These are phyloP conservation scores for Blumeria hordei DNA, from an alignment of 2,329 filamentous ascomycete genomes.

Conservation along the genomic window DNA sequence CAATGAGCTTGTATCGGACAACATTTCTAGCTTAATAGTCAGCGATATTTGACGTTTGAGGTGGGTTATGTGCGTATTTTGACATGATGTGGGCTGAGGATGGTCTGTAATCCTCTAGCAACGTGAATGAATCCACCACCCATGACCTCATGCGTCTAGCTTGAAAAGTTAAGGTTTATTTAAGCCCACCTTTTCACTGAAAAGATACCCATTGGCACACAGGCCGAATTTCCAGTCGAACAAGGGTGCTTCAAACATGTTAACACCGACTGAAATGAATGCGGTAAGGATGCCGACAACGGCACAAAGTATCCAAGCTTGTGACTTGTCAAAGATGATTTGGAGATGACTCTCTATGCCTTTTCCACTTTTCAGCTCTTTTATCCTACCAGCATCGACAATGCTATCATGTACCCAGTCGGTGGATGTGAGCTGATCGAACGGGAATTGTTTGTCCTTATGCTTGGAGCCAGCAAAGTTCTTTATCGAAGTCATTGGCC, in stretches of 20 bases:
- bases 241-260: conserved; percentile 60
- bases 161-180: not conserved
- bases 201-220: conserved; percentile 47
- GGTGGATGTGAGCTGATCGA: conserved; percentile 92
- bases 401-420: conserved; percentile 98
- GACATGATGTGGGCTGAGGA: too few relatives aligned
- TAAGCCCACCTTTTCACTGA: conserved; percentile 37
- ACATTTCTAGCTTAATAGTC: conserved; percentile 19
- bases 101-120: too few relatives aligned
- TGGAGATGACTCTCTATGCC: conserved; percentile 62
- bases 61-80: too few relatives aligned
- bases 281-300: conserved; percentile 74
- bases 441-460: conserved; percentile 68
- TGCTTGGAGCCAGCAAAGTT: not conserved
- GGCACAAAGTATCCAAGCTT: conserved; percentile 86
- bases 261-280: conserved; percentile 65
- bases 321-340: conserved; percentile 60
- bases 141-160: not conserved
- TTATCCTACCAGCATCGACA: conserved; percentile 73
- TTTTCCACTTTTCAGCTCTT: conserved; percentile 55
- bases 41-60: not conserved
- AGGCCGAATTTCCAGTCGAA: conserved; percentile 88
- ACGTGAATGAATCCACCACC: too few relatives aligned
- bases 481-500: not conserved
- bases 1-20: conserved; percentile 31